phyloP scores from a whole-genome alignment of 2,329 filamentous ascomycete genomes.

The Penicillium sp. region DNA sequence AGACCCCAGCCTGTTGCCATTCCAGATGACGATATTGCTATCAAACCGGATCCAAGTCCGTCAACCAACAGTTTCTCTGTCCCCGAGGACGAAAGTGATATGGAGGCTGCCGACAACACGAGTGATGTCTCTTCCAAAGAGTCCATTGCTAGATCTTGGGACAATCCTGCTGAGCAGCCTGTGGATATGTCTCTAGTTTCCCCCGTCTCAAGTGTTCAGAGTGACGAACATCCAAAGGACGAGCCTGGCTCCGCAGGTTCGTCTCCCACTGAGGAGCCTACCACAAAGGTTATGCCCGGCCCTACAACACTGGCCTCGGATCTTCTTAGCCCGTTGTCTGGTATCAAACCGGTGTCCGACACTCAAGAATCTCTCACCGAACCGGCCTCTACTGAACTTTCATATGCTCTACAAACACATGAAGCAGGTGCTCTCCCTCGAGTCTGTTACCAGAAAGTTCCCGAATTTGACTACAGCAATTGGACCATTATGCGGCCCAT shows the following conservation, averaged over 20 bases:
- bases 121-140: constrained; percentile 3
- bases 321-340: neutral
- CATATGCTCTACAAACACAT: neutral
- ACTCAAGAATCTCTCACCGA: neutral
- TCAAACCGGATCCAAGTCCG: constrained; percentile 3
- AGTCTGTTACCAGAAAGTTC: constrained; percentile 3
- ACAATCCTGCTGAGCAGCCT: neutral
- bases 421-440: neutral
- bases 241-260: neutral
- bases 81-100: constrained; percentile 39
- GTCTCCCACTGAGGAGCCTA: neutral
- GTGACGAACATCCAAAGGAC: neutral
- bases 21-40: neutral
- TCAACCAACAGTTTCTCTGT: constrained; percentile 40
- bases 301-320: neutral
- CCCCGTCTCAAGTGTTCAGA: neutral
- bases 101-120: constrained; percentile 2
- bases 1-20: constrained; percentile 15
- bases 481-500: constrained; percentile 7
- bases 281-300: neutral
- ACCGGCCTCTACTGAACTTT: neutral
- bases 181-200: neutral
- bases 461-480: neutral
- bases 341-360: neutral
- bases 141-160: neutral